phyloP scores from a whole-genome alignment of 495 filamentous ascomycete genomes.

The Aspergillus saccharolyticus region DNA sequence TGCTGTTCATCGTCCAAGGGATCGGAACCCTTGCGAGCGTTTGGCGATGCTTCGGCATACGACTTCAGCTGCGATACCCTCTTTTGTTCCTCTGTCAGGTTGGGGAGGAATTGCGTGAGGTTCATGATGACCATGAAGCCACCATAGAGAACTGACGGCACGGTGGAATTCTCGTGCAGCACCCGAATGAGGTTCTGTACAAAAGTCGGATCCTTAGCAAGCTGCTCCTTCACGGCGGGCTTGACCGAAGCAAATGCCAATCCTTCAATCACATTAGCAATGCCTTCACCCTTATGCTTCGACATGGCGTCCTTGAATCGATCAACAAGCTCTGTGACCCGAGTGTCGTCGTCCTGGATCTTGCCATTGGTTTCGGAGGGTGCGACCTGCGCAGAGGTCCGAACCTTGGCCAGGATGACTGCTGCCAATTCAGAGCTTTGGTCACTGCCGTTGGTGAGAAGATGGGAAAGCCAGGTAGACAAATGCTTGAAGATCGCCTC shows the following conservation, averaged over 20 bases:
- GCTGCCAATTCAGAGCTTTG: conserved; percentile 67
- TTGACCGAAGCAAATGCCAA: conserved; percentile 85
- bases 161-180: conserved; percentile 53
- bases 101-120: conserved; percentile 73
- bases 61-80: conserved; percentile 84
- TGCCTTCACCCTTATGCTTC: conserved; percentile 49
- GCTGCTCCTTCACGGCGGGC: conserved; percentile 72
- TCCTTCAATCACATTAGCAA: conserved; percentile 77
- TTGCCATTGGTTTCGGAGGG: conserved; percentile 35
- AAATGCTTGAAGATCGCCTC: conserved; percentile 77
- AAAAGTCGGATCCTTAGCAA: conserved; percentile 61
- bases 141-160: conserved; percentile 74
- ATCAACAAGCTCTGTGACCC: conserved; percentile 65
- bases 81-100: conserved; percentile 85
- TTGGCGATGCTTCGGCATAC: conserved; percentile 77
- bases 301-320: conserved; percentile 76
- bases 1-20: conserved; percentile 67
- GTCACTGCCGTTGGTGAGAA: conserved; percentile 62
- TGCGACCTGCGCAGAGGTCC: conserved; percentile 40
- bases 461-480: conserved; percentile 73
- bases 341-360: conserved; percentile 43
- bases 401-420: conserved; percentile 78
- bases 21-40: conserved; percentile 51
- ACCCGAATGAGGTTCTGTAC: conserved; percentile 60
- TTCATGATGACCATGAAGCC: conserved; percentile 78